Evolutionary conservation across 73 alveolate species (phyloP).

Genomic region (Tetrahymena elliotti): DNA sequence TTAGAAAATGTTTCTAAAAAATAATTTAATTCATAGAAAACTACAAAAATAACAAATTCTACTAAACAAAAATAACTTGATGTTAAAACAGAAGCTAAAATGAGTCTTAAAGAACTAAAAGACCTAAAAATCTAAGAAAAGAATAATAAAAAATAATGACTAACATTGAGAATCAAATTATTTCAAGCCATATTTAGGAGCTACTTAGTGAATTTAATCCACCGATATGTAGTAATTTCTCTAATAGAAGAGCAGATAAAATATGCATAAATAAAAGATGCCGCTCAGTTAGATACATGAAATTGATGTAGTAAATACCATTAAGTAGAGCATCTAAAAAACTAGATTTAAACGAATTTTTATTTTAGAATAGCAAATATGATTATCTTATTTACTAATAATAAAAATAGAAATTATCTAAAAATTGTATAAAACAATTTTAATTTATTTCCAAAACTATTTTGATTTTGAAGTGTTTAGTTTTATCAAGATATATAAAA

Average conservation of each 20-base stretch:
- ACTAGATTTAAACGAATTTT: no score
- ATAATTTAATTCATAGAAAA: background rate
- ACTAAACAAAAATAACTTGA: background rate
- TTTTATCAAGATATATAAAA: no score
- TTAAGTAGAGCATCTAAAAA: background rate
- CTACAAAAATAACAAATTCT: background rate
- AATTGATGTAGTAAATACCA: background rate
- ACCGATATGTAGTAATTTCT: background rate
- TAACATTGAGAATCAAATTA: background rate
- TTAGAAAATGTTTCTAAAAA: background rate
- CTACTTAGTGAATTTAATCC: background rate
- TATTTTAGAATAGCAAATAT: no score
- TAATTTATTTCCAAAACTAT: no score
- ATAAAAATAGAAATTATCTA: no score
- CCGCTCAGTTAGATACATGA: background rate
- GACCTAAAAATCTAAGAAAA: background rate
- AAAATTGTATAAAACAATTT: no score
- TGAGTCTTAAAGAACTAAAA: background rate
- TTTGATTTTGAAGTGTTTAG: no score
- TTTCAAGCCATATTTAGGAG: background rate
- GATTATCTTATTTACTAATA: no score
- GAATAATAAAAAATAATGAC: background rate
- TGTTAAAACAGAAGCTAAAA: background rate
- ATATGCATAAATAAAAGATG: background rate
- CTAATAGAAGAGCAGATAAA: background rate